These are phyloP conservation scores for Ophiosphaerella korrae DNA, from an alignment of 2,329 filamentous ascomycete species.

Conservation along the genomic window DNA sequence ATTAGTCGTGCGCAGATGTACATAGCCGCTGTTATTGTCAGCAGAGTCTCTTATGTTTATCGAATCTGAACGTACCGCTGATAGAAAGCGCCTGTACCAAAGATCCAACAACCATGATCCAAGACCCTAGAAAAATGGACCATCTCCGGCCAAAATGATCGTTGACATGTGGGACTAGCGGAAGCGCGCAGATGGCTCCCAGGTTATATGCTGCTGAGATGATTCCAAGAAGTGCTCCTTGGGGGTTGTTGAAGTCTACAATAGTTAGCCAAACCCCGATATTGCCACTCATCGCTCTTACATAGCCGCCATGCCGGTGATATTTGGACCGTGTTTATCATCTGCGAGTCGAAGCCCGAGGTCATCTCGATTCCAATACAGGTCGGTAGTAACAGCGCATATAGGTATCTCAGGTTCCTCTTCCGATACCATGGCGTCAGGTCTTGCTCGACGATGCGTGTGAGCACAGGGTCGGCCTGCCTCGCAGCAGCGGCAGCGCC, in stretches of 20 bases:
- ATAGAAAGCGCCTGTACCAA: slow-evolving; percentile 31
- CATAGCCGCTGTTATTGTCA: slow-evolving; percentile 44
- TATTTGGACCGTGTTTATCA: slow-evolving; percentile 42
- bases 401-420: slow-evolving; percentile 42
- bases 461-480: slow-evolving; percentile 48
- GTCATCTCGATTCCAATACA: slow-evolving; percentile 45
- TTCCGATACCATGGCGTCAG: slow-evolving; percentile 48
- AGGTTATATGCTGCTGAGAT: slow-evolving; percentile 53
- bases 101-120: slow-evolving; percentile 52
- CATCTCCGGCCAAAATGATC: slow-evolving; percentile 50
- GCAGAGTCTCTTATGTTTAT: neutral
- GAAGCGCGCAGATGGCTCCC: slow-evolving; percentile 45
- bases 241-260: slow-evolving; percentile 37
- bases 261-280: neutral
- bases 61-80: slow-evolving; percentile 12
- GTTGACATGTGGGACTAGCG: slow-evolving; percentile 44
- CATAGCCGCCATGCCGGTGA: slow-evolving; percentile 32
- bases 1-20: slow-evolving; percentile 65
- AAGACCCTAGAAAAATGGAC: slow-evolving; percentile 49
- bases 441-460: slow-evolving; percentile 49
- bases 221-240: slow-evolving; percentile 47
- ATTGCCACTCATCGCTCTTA: slow-evolving; percentile 9
- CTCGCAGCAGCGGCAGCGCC: slow-evolving; percentile 17
- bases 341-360: slow-evolving; percentile 40
- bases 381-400: slow-evolving; percentile 40